Evolutionary conservation across 768 basidiomycete species (phyloP).

Genomic region (Leccinum obscurum): DNA sequence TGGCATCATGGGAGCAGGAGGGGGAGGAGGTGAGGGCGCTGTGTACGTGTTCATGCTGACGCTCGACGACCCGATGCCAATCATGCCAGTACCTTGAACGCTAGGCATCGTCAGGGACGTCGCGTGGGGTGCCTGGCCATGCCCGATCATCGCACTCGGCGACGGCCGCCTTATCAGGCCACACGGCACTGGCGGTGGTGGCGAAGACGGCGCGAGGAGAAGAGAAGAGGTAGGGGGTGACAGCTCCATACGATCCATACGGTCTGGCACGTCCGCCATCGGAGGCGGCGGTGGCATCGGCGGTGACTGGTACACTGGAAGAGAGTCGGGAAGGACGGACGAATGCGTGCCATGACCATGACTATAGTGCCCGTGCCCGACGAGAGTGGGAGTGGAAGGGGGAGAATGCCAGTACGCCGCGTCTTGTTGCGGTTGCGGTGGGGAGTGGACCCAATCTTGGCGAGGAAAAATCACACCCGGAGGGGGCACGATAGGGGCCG

Average conservation of each 20-base stretch:
- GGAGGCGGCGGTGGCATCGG: neutral
- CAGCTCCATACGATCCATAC: slow-evolving; percentile 6
- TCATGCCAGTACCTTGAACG: neutral
- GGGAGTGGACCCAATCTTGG: slow-evolving; percentile 17
- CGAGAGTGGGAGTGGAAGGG: neutral
- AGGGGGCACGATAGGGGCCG: slow-evolving; percentile 23
- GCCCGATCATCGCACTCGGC: slow-evolving; percentile 11
- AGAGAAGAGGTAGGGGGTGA: slow-evolving; percentile 7
- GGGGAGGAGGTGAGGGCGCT: neutral
- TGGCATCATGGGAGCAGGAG: slow-evolving; percentile 14
- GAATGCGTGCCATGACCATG: neutral
- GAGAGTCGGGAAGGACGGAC: neutral
- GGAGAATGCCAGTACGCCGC: slow-evolving; percentile 9
- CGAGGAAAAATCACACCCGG: slow-evolving; percentile 28
- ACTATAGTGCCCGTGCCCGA: neutral
- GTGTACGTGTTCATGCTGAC: slow-evolving; percentile 2
- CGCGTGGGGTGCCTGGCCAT: slow-evolving; percentile 5
- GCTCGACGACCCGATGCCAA: slow-evolving; percentile 7
- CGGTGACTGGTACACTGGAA: neutral
- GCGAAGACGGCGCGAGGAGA: slow-evolving; percentile 14
- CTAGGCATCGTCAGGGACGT: neutral
- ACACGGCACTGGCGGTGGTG: slow-evolving; percentile 13
- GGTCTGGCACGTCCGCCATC: neutral
- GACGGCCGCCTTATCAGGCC: slow-evolving; percentile 17
- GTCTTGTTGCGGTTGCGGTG: neutral